Evolutionary conservation across 108 stramenopile genomes (phyloP).

Genomic region (Skeletonema menzelii): DNA sequence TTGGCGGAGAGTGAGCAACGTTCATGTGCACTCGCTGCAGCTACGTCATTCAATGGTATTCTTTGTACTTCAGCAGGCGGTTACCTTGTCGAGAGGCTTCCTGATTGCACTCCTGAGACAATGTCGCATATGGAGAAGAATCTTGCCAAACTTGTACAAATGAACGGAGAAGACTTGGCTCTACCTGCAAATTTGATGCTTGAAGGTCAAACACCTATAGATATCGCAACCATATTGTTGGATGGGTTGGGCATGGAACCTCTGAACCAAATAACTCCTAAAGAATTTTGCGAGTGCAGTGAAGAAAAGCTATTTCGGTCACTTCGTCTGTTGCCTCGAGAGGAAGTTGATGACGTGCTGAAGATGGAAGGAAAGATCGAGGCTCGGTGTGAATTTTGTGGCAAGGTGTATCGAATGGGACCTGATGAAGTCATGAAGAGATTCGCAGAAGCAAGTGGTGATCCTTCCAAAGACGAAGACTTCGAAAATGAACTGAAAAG

Average conservation of each 20-base stretch:
- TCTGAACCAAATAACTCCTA: constrained; percentile 62
- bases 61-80: constrained; percentile 87
- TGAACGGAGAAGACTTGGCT: constrained; percentile 63
- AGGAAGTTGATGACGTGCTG: constrained; percentile 80
- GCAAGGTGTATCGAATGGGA: constrained; percentile 73
- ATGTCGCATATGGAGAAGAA: constrained; percentile 64
- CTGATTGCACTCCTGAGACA: constrained; percentile 59
- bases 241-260: constrained; percentile 82
- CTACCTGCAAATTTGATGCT: constrained; percentile 71
- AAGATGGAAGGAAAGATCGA: constrained; percentile 73
- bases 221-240: constrained; percentile 72
- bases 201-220: constrained; percentile 70
- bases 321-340: constrained; percentile 69
- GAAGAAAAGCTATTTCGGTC: constrained; percentile 76
- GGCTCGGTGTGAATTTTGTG: constrained; percentile 87
- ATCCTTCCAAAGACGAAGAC: constrained; percentile 67
- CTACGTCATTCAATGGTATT: constrained; percentile 70
- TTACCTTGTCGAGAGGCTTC: constrained; percentile 86
- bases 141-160: constrained; percentile 66
- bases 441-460: constrained; percentile 64
- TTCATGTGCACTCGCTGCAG: constrained; percentile 85
- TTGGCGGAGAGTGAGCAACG: constrained; percentile 87
- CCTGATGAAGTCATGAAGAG: constrained; percentile 66
- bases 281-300: constrained; percentile 64
- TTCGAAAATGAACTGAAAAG: neutral